Base-by-base conservation (phyloP, 257 asterid genomes). In the Ehretia macrophylla region DNA sequence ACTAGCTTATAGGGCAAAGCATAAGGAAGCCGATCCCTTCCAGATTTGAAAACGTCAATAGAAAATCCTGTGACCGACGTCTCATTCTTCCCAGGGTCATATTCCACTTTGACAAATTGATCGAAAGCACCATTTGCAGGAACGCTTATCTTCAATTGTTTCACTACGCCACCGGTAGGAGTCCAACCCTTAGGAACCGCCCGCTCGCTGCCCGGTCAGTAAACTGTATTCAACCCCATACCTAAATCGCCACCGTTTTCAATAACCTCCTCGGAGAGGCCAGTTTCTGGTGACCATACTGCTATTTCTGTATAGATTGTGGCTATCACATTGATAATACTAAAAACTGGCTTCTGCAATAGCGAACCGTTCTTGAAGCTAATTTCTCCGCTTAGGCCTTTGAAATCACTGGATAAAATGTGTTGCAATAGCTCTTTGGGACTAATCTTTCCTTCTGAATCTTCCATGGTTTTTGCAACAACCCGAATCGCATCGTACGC, bases 181-280 rank as follows among this genome's bases (percentile, higher is more conserved):
- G 72, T 59, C 77, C 64, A 64, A 40, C 83, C 90, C 37, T 35
- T 63, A 3, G 95, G 94, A 56, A 64, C 72, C 0, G 32, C 47
- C 21, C 17, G 68, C 44, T 57, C 67, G 5, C 83, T 82, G 5
- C 95, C 94, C 1, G 90, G 90, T 94, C 90, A 87, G 55, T 54
- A 75, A 52, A 86, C 59, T 17, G 72, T 56, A 48, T 66, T 59
- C 39, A n/a, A n/a, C n/a, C n/a, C n/a, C n/a, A 16, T 53, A 9
- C 65, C 53, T 18, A 62, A 50, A 5, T 61, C 60, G 32, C 49
- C 63, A 48, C 13, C 51, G 48, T n/a, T n/a, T n/a, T n/a, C n/a
- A n/a, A n/a, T n/a, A n/a, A 62, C 49, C 11, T 57, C 73, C 35
- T 52, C 63, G 5, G 67, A 37, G 64, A 83, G 74, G 46, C 95